phyloP scores from a whole-genome alignment of 495 filamentous ascomycete species.

The Penicillium bovifimosum region DNA sequence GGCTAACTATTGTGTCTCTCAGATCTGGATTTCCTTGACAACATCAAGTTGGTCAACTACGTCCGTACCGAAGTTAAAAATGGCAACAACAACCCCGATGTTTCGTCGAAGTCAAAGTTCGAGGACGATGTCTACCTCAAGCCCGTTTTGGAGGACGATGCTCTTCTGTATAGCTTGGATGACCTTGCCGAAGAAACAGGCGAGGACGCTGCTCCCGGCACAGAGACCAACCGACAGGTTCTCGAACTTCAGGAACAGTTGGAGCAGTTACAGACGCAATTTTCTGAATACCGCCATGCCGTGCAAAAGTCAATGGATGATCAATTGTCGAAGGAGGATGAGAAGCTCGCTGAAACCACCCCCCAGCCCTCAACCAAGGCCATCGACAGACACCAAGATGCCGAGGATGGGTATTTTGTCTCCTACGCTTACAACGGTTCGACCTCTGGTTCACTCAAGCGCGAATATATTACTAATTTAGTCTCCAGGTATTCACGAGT shows the following conservation, averaged over 20 bases:
- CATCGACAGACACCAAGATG: slow-evolving; percentile 28
- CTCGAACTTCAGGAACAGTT: slow-evolving; percentile 65
- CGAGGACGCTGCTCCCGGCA: slow-evolving; percentile 17
- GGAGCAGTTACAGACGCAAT: slow-evolving; percentile 57
- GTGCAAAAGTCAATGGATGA: slow-evolving; percentile 68
- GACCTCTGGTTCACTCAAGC: slow-evolving; percentile 2
- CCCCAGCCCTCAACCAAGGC: slow-evolving; percentile 11
- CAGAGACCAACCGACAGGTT: slow-evolving; percentile 51
- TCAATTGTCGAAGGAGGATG: slow-evolving; percentile 52
- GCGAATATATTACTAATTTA: slow-evolving; percentile 12
- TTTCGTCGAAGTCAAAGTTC: slow-evolving; percentile 55
- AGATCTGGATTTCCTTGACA: slow-evolving; percentile 77
- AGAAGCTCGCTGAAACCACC: slow-evolving; percentile 26
- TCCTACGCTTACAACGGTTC: slow-evolving; percentile 76
- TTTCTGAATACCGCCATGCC: slow-evolving; percentile 62
- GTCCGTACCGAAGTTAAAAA: slow-evolving; percentile 52
- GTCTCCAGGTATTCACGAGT: slow-evolving; percentile 73
- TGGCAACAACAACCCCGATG: slow-evolving; percentile 47
- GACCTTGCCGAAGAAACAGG: slow-evolving; percentile 53
- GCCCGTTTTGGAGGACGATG: slow-evolving; percentile 86
- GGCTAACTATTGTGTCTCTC: slow-evolving; percentile 13
- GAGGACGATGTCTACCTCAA: slow-evolving; percentile 71
- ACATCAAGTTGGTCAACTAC: slow-evolving; percentile 82
- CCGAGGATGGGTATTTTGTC: slow-evolving; percentile 66
- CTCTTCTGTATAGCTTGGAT: slow-evolving; percentile 76